Evolutionary conservation across 2,329 filamentous ascomycete species (phyloP).

Genomic region (Calonectria montana): DNA sequence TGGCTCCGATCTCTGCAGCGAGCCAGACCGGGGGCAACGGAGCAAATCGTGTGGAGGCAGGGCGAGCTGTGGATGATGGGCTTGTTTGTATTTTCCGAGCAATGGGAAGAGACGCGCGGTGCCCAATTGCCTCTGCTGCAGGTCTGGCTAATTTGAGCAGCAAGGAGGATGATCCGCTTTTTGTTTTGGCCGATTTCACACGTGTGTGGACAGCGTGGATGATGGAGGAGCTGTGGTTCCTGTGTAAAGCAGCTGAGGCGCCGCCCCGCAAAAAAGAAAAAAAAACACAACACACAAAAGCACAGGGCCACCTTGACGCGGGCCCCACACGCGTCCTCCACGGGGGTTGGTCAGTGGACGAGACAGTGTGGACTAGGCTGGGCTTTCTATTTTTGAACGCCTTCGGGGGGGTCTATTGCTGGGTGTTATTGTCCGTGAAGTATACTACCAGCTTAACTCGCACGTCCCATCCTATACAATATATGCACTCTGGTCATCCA

Average conservation of each 20-base stretch:
- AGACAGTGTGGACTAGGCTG: background rate
- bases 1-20: constrained; percentile 19
- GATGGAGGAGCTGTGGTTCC: background rate
- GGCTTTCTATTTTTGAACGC: constrained; percentile 3
- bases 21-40: background rate
- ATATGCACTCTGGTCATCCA: constrained; percentile 6
- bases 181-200: background rate
- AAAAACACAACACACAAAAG: background rate
- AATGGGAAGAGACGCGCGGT: background rate
- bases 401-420: background rate
- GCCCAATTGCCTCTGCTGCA: background rate
- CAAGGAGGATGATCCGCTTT: background rate
- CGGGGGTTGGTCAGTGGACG: background rate
- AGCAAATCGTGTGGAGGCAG: background rate
- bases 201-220: background rate
- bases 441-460: background rate
- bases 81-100: background rate
- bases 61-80: background rate
- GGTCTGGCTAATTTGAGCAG: background rate
- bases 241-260: constrained; percentile 11
- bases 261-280: constrained; percentile 1
- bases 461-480: constrained; percentile 3
- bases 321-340: background rate
- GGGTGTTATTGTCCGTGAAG: background rate
- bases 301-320: background rate